These are phyloP conservation scores for Gynandropsis gynandra DNA, from an alignment of 345 rosid species.

Conservation along the genomic window DNA sequence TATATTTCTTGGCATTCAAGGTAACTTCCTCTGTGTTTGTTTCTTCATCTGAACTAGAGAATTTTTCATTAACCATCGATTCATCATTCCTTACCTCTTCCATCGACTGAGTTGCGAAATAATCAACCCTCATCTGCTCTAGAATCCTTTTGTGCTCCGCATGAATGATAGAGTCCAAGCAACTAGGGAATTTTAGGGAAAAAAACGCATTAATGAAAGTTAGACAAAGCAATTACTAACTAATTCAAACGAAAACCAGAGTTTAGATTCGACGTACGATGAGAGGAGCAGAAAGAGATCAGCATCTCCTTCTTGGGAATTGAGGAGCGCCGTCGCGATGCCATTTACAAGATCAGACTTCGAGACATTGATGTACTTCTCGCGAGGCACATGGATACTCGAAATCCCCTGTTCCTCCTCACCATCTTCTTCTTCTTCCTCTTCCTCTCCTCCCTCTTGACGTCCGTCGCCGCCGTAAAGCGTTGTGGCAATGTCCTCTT, in stretches of 20 bases:
- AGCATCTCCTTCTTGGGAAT: conserved; percentile 41
- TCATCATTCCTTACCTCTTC: conserved; percentile 25
- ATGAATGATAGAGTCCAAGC: conserved; percentile 78
- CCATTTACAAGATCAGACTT: conserved; percentile 70
- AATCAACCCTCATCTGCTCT: conserved; percentile 76
- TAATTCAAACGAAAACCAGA: background rate
- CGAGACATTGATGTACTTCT: conserved; percentile 63
- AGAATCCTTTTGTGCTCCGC: conserved; percentile 76
- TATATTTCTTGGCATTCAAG: conserved; percentile 16
- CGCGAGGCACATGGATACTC: conserved; percentile 62
- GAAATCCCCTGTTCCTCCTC: conserved; percentile 46
- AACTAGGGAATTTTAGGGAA: conserved; percentile 38
- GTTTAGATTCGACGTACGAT: conserved; percentile 40
- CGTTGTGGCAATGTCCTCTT: conserved; percentile 9
- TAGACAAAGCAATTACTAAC: background rate
- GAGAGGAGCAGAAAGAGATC: conserved; percentile 54
- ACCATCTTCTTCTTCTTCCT: conserved; percentile 25
- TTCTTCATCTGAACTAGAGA: conserved; percentile 19
- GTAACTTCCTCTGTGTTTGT: conserved; percentile 10
- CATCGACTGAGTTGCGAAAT: conserved; percentile 34
- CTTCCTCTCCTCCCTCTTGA: conserved; percentile 22
- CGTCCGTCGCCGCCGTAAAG: conserved; percentile 9
- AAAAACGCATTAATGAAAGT: conserved; percentile 5
- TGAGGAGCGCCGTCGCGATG: conserved; percentile 40
- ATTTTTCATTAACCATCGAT: conserved; percentile 6